Evolutionary conservation across 2,329 filamentous ascomycete genomes (phyloP).

Genomic region (Colletotrichum sp.): DNA sequence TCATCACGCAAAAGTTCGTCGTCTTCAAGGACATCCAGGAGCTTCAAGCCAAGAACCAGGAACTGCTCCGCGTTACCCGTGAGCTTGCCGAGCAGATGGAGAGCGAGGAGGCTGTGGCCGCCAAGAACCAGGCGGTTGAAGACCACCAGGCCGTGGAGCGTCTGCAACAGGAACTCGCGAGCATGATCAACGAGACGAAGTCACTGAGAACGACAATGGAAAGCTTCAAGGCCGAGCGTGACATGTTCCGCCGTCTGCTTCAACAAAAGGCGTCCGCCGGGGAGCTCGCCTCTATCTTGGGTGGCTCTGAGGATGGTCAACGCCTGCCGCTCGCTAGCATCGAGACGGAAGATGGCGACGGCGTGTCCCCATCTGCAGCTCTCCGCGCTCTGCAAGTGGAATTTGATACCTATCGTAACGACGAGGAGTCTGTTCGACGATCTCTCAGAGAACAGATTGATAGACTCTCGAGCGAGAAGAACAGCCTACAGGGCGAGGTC

Average conservation of each 20-base stretch:
- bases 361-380: conserved; percentile 65
- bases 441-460: conserved; percentile 87
- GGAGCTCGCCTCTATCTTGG: conserved; percentile 73
- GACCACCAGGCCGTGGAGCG: conserved; percentile 76
- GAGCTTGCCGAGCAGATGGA: conserved; percentile 90
- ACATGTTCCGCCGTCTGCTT: conserved; percentile 96
- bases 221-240: conserved; percentile 92
- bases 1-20: conserved; percentile 89
- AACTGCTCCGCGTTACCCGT: conserved; percentile 81
- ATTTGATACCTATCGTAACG: conserved; percentile 88
- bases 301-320: conserved; percentile 67
- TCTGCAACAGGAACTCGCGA: conserved; percentile 74
- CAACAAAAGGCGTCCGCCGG: conserved; percentile 69
- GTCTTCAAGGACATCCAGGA: conserved; percentile 87
- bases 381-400: conserved; percentile 88
- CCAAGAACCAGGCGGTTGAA: conserved; percentile 65
- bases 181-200: conserved; percentile 82
- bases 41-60: conserved; percentile 86
- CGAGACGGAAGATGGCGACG: conserved; percentile 59
- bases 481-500: conserved; percentile 80
- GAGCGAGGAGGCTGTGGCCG: conserved; percentile 80
- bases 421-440: conserved; percentile 80
- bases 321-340: conserved; percentile 63
- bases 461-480: conserved; percentile 81
- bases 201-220: conserved; percentile 84